phyloP scores from a whole-genome alignment of 2,329 filamentous ascomycete species.

The Diaporthe sp. region DNA sequence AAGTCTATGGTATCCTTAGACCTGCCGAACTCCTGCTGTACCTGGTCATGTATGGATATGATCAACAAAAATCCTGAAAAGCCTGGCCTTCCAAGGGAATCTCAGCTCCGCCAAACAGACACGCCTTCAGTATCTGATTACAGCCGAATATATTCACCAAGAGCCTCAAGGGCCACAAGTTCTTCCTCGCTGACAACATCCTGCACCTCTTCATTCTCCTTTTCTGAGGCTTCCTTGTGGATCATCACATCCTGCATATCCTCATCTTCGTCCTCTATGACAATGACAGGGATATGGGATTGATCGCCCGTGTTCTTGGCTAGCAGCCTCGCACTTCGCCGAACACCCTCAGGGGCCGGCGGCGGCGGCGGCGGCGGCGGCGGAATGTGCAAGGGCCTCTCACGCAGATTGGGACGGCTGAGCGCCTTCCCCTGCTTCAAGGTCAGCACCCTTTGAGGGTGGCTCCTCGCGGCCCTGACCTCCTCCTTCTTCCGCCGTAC shows the following conservation, averaged over 20 bases:
- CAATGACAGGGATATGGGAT: background rate
- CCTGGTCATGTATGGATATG: background rate
- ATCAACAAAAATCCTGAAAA: background rate
- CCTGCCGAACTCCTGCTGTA: background rate
- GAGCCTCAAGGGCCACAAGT: background rate
- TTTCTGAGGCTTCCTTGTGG: background rate
- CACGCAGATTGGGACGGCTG: background rate
- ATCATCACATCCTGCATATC: background rate
- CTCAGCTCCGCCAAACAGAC: background rate
- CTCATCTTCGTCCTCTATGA: slow-evolving; percentile 11
- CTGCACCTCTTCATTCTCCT: background rate
- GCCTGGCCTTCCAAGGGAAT: background rate
- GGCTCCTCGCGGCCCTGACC: background rate
- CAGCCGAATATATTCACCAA: slow-evolving; percentile 32
- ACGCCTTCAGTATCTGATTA: background rate
- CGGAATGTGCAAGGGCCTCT: background rate
- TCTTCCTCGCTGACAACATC: background rate
- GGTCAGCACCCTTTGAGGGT: too few species aligned
- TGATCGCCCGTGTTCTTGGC: background rate
- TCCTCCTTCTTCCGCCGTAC: background rate
- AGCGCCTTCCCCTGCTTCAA: too few species aligned
- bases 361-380: background rate
- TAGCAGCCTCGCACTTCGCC: slow-evolving; percentile 17
- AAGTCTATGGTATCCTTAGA: background rate
- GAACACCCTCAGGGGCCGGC: background rate